Conservation (phyloP, 306 rosid species). For the Benincasa hispida region DNA sequence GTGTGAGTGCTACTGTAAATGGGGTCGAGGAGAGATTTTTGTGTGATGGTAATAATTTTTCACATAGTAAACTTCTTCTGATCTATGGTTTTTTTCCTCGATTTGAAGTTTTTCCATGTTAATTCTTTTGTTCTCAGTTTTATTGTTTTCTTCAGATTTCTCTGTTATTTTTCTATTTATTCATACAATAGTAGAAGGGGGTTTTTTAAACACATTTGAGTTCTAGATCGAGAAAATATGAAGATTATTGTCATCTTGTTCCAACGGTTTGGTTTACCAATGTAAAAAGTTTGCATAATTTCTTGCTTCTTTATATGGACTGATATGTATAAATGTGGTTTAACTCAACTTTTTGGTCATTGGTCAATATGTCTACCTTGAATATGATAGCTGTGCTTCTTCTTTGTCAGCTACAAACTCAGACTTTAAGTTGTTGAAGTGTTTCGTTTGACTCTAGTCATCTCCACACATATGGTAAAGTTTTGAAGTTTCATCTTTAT, state of each 20-base stretch:
- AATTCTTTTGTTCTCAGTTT: no score
- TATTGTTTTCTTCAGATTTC: no score
- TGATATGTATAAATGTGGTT: neutral
- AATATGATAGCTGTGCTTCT: neutral
- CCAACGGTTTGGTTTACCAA: neutral
- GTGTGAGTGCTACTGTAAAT: no score
- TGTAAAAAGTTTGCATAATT: neutral
- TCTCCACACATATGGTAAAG: neutral
- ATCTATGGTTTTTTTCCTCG: no score
- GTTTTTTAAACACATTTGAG: no score
- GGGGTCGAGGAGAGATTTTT: no score
- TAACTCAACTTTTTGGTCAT: neutral
- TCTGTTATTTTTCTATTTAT: no score
- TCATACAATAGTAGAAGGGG: no score
- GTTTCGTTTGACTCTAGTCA: neutral
- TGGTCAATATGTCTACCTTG: neutral
- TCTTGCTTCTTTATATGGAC: neutral
- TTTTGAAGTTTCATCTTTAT: neutral
- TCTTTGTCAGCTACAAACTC: neutral
- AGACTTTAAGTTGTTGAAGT: neutral
- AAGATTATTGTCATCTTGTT: neutral
- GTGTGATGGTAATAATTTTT: no score
- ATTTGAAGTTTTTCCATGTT: no score
- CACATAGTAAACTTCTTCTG: no score
- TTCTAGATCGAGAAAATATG: no score